Evolutionary conservation across 805 yeast species (phyloP), one percentile per base, ranked within the genome.

Genomic region (Starmerella vaccinii): DNA sequence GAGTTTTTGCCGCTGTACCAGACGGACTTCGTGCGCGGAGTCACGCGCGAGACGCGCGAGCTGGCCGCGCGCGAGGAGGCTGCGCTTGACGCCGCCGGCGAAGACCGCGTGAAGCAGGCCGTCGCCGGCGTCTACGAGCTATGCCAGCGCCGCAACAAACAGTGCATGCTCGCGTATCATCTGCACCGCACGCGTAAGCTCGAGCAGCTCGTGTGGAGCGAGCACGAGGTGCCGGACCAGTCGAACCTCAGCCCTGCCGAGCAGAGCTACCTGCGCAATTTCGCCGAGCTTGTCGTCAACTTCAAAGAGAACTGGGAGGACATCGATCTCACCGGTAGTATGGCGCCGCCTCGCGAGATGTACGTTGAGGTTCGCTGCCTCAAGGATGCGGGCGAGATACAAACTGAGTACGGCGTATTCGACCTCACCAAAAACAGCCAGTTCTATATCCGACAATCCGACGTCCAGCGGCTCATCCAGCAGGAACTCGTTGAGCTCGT

Each of bases 321-420:
- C 57, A 68, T 90, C 16, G 98, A 92, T 61, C 68, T 92, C 23
- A 78, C 90, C 26, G 97, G 97, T 0, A 79, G 85, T n/a, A 63
- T 92, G 57, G 84, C 77, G 21, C 98, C 98, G 0, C 97, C 98
- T 1, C 77, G 76, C 33, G 94, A 87, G 58, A 84, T 92, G 26
- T 92, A 90, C 59, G 84, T 90, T 9, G 98, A 90, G 61, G 97
- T 92, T 4, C 71, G 98, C 51, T 97, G 90, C 7, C 67, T 90
- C 47, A 84, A 84, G 63, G 95, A 90, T 61, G 97, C 95, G 0
- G 98, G 98, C 1, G 97, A 92, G 63, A 87, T 90, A 32, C 96
- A 89, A 63, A 92, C 98, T 0, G 98, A 90, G 64, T 90, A 90
- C 60, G 98, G 71, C 21, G 95, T 87, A 3, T 88, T 92, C 69